phyloP scores from a whole-genome alignment of 2,329 filamentous ascomycete genomes.

The Phialophora verrucosa region DNA sequence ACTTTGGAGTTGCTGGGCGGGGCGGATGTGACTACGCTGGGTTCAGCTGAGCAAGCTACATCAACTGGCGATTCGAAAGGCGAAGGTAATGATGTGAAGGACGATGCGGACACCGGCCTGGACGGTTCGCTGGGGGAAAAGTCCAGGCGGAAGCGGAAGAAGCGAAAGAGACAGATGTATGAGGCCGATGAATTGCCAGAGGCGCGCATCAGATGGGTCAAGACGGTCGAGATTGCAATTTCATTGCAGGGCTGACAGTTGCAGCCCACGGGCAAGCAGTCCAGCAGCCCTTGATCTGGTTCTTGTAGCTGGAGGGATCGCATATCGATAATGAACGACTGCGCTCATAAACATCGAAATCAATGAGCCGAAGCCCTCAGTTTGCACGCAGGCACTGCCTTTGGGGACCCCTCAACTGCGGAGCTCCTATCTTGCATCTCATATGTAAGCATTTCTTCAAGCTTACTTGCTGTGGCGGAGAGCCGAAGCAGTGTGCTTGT shows the following conservation, averaged over 20 bases:
- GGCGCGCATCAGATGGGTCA: conserved; percentile 54
- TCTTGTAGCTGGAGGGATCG: background rate
- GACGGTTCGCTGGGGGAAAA: conserved; percentile 27
- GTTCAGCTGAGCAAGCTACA: conserved; percentile 15
- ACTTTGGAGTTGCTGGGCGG: conserved; percentile 36
- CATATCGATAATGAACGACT: background rate
- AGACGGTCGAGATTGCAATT: conserved; percentile 54
- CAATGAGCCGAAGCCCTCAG: background rate
- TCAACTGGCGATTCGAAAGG: background rate
- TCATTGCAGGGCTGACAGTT: conserved; percentile 44
- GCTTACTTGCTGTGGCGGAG: background rate
- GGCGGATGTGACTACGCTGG: conserved; percentile 15
- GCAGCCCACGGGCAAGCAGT: background rate
- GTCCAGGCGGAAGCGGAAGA: conserved; percentile 41
- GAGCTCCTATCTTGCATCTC: background rate
- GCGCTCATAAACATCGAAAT: background rate
- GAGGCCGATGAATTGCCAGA: conserved; percentile 49
- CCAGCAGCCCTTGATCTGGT: background rate
- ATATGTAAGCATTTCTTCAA: background rate
- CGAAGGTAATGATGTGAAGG: conserved; percentile 1
- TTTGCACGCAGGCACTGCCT: background rate
- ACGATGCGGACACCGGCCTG: conserved; percentile 27
- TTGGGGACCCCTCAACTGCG: background rate
- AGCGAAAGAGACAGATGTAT: conserved; percentile 41
- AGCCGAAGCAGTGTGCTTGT: background rate